These are phyloP conservation scores for Sugiyamaella boreocaroliniensis DNA, from an alignment of 805 yeast species.

Conservation along the genomic window DNA sequence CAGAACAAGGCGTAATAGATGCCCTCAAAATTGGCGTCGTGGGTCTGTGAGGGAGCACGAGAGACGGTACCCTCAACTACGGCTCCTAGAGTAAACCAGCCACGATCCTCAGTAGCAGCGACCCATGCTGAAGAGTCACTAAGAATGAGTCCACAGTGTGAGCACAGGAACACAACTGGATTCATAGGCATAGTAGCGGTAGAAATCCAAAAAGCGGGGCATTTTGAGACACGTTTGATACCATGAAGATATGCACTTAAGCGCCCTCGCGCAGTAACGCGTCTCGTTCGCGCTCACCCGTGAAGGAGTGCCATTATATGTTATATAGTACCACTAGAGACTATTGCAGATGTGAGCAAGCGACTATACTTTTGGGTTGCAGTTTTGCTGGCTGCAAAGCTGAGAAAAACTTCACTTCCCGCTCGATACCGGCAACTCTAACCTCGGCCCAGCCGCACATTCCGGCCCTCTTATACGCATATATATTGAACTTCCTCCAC, in stretches of 20 bases:
- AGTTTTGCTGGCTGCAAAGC: too few relatives aligned
- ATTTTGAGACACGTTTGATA: too few relatives aligned
- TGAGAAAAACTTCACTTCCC: too few relatives aligned
- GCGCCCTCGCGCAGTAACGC: too few relatives aligned
- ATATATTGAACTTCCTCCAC: background rate
- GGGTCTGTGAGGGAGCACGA: slow-evolving; percentile 7
- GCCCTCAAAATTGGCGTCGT: slow-evolving; percentile 20
- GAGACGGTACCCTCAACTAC: slow-evolving; percentile 13
- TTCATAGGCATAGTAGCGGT: background rate
- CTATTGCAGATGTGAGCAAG: too few relatives aligned
- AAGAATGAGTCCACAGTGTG: slow-evolving; percentile 19
- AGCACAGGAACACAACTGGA: slow-evolving; percentile 27
- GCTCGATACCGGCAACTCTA: too few relatives aligned
- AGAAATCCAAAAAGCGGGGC: background rate
- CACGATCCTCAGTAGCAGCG: slow-evolving; percentile 17
- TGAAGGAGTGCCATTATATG: too few relatives aligned
- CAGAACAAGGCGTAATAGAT: slow-evolving; percentile 21
- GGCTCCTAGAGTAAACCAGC: slow-evolving; percentile 18
- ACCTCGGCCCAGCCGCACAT: background rate
- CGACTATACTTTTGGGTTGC: too few relatives aligned
- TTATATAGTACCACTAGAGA: too few relatives aligned
- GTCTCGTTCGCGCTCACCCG: too few relatives aligned
- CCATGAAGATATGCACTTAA: too few relatives aligned
- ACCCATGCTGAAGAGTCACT: slow-evolving; percentile 26
- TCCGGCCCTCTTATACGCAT: background rate